Percentiles rank a stretch among this genome's conserved stretches.
phyloP scores from a whole-genome alignment of 2,329 filamentous ascomycete species.

The Penicillium sp. region DNA sequence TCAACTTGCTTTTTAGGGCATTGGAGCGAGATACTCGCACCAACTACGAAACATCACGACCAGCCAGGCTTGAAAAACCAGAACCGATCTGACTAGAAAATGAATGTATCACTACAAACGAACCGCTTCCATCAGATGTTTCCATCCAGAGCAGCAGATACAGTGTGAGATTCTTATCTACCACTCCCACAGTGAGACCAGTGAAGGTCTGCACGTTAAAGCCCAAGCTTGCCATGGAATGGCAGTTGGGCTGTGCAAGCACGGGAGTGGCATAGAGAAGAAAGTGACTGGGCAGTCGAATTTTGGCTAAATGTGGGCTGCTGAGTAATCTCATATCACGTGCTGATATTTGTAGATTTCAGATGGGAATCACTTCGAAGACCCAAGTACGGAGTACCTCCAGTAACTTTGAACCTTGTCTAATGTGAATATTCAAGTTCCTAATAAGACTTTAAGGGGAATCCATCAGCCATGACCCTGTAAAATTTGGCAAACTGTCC shows the following conservation, averaged over 20 bases:
- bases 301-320: slow-evolving; percentile 2
- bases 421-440: no score
- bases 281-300: slow-evolving; percentile 5
- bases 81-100: slow-evolving; percentile 12
- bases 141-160: slow-evolving; percentile 81
- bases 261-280: slow-evolving; percentile 37
- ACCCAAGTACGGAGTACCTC: no score
- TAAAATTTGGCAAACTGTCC: no score
- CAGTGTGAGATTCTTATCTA: slow-evolving; percentile 63
- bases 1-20: no score
- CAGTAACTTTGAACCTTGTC: no score
- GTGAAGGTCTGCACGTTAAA: slow-evolving; percentile 33
- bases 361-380: no score
- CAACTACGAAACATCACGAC: no score
- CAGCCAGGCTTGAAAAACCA: neutral
- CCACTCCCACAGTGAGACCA: slow-evolving; percentile 50
- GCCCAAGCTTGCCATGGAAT: slow-evolving; percentile 28
- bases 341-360: neutral
- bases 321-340: slow-evolving; percentile 4
- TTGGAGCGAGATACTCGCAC: no score
- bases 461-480: no score
- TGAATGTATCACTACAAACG: slow-evolving; percentile 66
- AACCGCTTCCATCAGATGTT: slow-evolving; percentile 69
- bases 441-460: no score
- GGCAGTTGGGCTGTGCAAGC: slow-evolving; percentile 39